Evolutionary conservation across 2,329 filamentous ascomycete genomes (phyloP), one percentile per base, ranked within the genome.

Genomic region (Aspergillus aculeatinus): DNA sequence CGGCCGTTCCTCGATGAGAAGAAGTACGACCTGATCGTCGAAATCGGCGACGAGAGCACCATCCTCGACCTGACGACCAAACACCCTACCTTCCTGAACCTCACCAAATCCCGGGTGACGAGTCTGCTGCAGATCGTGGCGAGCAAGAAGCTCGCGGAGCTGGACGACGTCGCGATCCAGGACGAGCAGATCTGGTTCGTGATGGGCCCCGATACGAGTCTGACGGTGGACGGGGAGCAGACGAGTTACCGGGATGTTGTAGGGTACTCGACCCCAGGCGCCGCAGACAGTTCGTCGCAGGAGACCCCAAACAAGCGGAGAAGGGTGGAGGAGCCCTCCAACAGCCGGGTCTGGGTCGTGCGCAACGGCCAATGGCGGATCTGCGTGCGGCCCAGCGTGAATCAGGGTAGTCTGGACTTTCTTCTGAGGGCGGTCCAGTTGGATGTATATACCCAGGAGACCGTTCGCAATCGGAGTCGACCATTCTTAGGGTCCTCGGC

Each of bases 1-100:
- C 87, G 94, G 5, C 94, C 94, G 0, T 96, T 89, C 69, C 87
- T 92, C n/a, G 92, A 97, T 73, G 87, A 91, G 56, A 82, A 81
- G 23, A 77, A 89, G 0, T 82, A 86, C 60, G 90, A 93, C 72
- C 82, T 97, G 23, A 82, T 98, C 27, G 78, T 97, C 2, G 92
- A 98, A 73, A 89, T 96, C 53, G 87, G 88, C 19, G 83, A 82
- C 49, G 89, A 91, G 68, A 82, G 82, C 55, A 89, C 86, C 2
- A 75, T 81, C 31, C 73, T 91, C 39, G 81, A 87, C 65, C 77
- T 85, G 54, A 68, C 70, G 50, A 73, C 72, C 14, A 82, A 85
- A 68, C 82, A 86, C 2, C 88, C 87, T 1, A 87, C 90, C 63
- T 96, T 97, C 76, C 85, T 90, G 66, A 85, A 86, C 14, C 84